Base-by-base conservation (phyloP, 2,329 filamentous ascomycete species). In the Akanthomyces dipterigenus region DNA sequence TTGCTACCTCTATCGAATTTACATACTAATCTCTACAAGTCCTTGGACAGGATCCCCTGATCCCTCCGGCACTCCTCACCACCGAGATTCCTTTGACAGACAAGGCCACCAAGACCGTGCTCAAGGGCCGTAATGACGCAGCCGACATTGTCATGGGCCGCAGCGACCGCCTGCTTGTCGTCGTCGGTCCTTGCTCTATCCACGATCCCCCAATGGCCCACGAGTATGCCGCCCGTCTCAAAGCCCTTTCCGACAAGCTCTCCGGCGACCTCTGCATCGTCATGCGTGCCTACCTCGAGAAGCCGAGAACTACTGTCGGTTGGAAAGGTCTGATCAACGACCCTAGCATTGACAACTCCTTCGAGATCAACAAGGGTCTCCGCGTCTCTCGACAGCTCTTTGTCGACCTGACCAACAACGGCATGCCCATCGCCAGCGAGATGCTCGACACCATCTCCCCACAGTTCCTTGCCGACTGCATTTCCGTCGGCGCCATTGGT, bases 251-350 rank as follows among this genome's bases (percentile, higher is more conserved):
- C 63, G 85, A 89, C 66, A 91, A 89, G 81, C 87, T 97, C 64
- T 86, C 87, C 64, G 81, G 86, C 68, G 93, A 98, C 73, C 83
- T 99, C 51, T 88, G 88, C 75, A 90, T 99, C 74, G 88, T 99
- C 71, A 99, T 99, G 95, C 91, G 95, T 69, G 92, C 93, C 72
- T 99, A 99, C 84, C 88, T 99, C 56, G 95, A 99, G 82, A 99
- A 99, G 83, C 95, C 95, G 46, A 88, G 95, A 64, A 99, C 95
- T 55, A 99, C 95, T 0, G 93, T 99, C 55, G 95, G 95, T 73
- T 99, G 95, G 95, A 99, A 99, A 80, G 95, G 95, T 57, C 82
- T 99, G 75, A 97, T 99, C 83, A 99, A 99, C 78, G 95, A 99
- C 76, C 95, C 95, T 2, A 93, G 98, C 71, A 96, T 99, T 74